Base-by-base conservation (phyloP, 2,329 filamentous ascomycete genomes). In the Monosporascus cannonballus region DNA sequence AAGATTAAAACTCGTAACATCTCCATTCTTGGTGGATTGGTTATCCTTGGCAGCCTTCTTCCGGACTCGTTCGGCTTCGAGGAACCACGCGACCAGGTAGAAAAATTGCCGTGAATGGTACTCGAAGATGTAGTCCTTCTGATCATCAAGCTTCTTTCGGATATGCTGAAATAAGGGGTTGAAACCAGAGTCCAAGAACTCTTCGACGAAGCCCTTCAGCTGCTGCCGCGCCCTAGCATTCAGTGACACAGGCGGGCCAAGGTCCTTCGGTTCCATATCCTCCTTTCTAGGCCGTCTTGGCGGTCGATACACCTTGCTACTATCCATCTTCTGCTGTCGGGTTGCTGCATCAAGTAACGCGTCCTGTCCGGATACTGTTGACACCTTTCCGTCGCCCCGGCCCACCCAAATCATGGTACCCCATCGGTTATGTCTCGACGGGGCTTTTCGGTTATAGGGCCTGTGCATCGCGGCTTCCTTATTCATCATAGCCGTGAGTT, bases 361-460 rank as follows among this genome's bases (percentile, higher is more conserved):
- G 61, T 91, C 87, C 66, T 97, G 93, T 1, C 94, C 94, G 0
- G 91, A 92, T 2, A 99, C 80, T 0, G 92, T 91, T 0, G 89
- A 87, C 62, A 94, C 82, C 64, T 92, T 92, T 49, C 87, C 85
- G 60, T 92, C 87, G 48, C 91, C 88, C 52, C 92, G 79, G 72
- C 96, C 90, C 38, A 99, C 84, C 92, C 93, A 97, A 36, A 96
- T 85, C 89, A 97, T 97, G 11, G 92, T 96, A 3, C 94, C 94
- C 64, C 97, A 99, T 36, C 94, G 83, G 61, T 92, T 96, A 69
- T 99, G 94, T 47, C 94, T 79, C 3, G 90, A 92, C 0, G 92
- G 89, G 3, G 88, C 89, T 64, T 85, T 85, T 60, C 85, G 86
- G 51, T 87, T 86, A 62, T 91, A 87, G 48, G 86, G 81, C 61